These are phyloP conservation scores for Suhomyces faveliae DNA, from an alignment of 805 yeast species.

Conservation along the genomic window DNA sequence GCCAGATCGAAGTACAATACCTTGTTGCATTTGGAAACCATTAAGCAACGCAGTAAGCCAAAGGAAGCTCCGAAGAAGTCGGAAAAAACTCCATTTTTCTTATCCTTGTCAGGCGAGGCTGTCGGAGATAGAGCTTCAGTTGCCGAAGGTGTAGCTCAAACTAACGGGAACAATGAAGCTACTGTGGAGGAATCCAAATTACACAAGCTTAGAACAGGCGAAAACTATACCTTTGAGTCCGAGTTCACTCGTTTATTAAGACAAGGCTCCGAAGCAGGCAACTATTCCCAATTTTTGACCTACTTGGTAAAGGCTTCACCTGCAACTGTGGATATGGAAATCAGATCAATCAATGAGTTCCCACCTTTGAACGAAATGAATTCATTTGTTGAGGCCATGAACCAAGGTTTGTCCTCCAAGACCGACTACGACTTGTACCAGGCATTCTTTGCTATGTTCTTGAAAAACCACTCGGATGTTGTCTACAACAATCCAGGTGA, in stretches of 20 bases:
- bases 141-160: constrained; percentile 34
- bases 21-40: constrained; percentile 75
- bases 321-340: constrained; percentile 77
- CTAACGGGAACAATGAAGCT: constrained; percentile 6
- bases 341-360: constrained; percentile 67
- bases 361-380: constrained; percentile 69
- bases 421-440: constrained; percentile 73
- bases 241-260: constrained; percentile 67
- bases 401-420: constrained; percentile 54
- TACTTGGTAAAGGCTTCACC: constrained; percentile 66
- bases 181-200: constrained; percentile 23
- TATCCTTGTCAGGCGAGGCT: constrained; percentile 61
- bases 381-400: constrained; percentile 65
- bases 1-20: constrained; percentile 81
- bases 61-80: constrained; percentile 84
- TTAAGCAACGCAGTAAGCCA: constrained; percentile 86
- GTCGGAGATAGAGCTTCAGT: constrained; percentile 68
- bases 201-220: constrained; percentile 31
- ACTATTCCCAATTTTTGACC: constrained; percentile 51
- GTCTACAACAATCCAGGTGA: constrained; percentile 42
- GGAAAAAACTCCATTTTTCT: constrained; percentile 76
- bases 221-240: constrained; percentile 59
- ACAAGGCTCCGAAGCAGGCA: constrained; percentile 40
- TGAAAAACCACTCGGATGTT: constrained; percentile 81
- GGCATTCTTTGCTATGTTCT: constrained; percentile 73